phyloP scores from a whole-genome alignment of 192 early-diverging fungal genomes.

The Spinellus fusiger region DNA sequence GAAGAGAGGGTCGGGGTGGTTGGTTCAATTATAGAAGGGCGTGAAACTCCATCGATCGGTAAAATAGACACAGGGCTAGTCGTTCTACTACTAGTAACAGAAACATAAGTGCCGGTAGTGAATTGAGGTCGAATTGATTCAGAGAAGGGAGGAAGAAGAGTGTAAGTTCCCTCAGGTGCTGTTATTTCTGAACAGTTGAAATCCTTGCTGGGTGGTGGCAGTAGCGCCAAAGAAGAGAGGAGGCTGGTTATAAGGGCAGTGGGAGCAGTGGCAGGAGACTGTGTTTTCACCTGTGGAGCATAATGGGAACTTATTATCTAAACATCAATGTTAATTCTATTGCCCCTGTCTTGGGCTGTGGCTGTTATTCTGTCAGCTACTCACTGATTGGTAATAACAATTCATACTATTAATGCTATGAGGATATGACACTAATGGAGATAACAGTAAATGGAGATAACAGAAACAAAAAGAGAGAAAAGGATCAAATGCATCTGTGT shows the following conservation, averaged over 20 bases:
- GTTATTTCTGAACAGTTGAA: background rate
- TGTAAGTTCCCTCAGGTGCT: background rate
- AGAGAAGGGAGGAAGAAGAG: background rate
- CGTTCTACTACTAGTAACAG: background rate
- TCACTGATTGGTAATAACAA: background rate
- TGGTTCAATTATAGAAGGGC: constrained; percentile 1
- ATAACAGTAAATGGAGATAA: background rate
- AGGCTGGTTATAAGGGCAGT: background rate
- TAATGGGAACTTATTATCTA: too few relatives aligned
- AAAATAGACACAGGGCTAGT: background rate
- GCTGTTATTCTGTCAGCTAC: background rate
- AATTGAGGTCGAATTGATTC: constrained; percentile 3
- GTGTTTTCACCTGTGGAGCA: background rate
- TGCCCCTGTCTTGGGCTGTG: background rate
- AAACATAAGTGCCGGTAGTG: background rate
- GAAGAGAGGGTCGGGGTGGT: background rate
- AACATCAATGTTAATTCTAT: too few relatives aligned
- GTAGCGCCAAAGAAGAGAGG: background rate
- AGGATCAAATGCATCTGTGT: background rate
- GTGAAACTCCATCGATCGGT: background rate
- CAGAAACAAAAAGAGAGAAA: background rate
- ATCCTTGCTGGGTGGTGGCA: constrained; percentile 4
- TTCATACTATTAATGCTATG: background rate
- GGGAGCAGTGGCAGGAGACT: background rate
- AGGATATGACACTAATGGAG: background rate